Conservation (phyloP, 106 monocot genomes). For the Gastrodia elata region DNA sequence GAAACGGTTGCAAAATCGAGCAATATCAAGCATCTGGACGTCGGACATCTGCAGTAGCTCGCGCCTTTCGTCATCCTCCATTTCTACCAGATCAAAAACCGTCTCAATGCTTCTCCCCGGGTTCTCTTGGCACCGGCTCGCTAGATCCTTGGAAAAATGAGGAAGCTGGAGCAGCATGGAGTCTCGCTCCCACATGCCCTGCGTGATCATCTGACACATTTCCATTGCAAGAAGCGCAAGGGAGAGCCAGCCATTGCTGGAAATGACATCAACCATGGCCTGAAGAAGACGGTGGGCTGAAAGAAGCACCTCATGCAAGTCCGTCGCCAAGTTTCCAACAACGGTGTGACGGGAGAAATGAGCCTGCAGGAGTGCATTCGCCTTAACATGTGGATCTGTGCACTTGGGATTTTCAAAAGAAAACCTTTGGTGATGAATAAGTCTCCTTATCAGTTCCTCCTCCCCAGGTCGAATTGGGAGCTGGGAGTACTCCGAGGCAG, state of each 20-base stretch:
- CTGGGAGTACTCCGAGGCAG: constrained; percentile 85
- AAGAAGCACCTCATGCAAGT: constrained; percentile 80
- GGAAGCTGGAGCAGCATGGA: constrained; percentile 82
- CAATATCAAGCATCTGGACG: constrained; percentile 67
- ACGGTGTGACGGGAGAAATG: constrained; percentile 81
- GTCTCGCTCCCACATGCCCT: constrained; percentile 95
- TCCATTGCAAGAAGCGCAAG: constrained; percentile 83
- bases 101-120: constrained; percentile 51
- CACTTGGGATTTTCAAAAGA: constrained; percentile 78
- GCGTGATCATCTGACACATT: constrained; percentile 94
- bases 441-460: constrained; percentile 64
- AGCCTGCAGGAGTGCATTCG: constrained; percentile 83
- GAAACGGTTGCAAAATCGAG: constrained; percentile 87
- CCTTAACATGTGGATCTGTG: constrained; percentile 89
- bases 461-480: constrained; percentile 88
- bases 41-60: constrained; percentile 86
- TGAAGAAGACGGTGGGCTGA: constrained; percentile 82
- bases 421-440: constrained; percentile 86
- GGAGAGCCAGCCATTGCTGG: constrained; percentile 86
- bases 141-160: constrained; percentile 65
- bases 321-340: constrained; percentile 73
- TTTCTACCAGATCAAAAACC: constrained; percentile 82
- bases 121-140: constrained; percentile 80
- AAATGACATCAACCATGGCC: constrained; percentile 97
- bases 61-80: constrained; percentile 80